Evolutionary conservation across 495 filamentous ascomycete species (phyloP).

Genomic region (Copromyces sp.): DNA sequence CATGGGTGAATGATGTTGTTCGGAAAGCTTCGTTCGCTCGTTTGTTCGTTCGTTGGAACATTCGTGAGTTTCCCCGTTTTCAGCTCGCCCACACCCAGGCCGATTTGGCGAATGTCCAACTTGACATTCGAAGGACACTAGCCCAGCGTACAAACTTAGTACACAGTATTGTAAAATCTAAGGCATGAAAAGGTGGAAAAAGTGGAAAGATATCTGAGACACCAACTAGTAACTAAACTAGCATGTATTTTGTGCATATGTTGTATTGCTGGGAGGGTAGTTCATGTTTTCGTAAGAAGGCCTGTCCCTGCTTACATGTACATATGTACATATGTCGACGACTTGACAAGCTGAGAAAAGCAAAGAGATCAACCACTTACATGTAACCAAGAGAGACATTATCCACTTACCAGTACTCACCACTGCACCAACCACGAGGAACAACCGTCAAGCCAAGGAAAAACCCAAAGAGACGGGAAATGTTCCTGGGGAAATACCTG

Average conservation of each 20-base stretch:
- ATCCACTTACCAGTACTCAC: neutral
- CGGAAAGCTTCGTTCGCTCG: neutral
- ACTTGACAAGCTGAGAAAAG: neutral
- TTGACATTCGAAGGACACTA: neutral
- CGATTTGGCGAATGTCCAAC: neutral
- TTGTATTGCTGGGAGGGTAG: neutral
- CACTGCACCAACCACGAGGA: neutral
- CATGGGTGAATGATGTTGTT: neutral
- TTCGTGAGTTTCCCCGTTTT: neutral
- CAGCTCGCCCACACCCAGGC: neutral
- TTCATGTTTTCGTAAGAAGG: neutral
- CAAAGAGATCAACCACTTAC: neutral
- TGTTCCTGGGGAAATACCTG: neutral
- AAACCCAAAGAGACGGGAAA: neutral
- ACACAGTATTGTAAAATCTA: neutral
- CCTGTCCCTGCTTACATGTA: neutral
- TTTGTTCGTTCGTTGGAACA: neutral
- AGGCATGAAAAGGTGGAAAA: no score
- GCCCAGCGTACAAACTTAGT: neutral
- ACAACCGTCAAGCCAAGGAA: neutral
- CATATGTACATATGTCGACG: neutral
- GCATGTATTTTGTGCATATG: neutral
- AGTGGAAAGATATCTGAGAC: neutral
- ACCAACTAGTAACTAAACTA: neutral
- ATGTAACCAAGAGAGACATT: neutral